Conservation (phyloP, 352 stramenopile species). For the Thalassiosira ordinaria region DNA sequence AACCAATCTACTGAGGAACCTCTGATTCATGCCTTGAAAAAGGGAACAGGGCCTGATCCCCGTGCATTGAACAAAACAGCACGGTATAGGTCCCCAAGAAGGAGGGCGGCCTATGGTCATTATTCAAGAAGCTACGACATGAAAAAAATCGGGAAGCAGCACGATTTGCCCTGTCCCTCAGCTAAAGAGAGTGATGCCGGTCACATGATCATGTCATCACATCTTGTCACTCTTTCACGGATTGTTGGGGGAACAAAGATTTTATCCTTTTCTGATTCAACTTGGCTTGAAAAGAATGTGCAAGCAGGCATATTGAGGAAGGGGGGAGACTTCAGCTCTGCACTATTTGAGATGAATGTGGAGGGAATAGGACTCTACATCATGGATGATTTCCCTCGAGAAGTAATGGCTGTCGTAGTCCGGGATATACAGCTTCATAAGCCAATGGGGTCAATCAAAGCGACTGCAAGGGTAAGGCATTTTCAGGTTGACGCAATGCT, state of each 20-base stretch:
- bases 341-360: constrained; percentile 52
- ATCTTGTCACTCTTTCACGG: constrained; percentile 30
- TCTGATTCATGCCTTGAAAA: background rate
- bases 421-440: constrained; percentile 65
- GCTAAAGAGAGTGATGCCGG: constrained; percentile 2
- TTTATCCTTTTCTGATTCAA: constrained; percentile 66
- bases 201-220: background rate
- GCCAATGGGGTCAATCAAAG: constrained; percentile 53
- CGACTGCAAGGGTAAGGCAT: constrained; percentile 37
- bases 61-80: constrained; percentile 1
- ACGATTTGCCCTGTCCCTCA: constrained; percentile 42
- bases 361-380: constrained; percentile 62
- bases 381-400: constrained; percentile 64
- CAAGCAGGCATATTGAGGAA: constrained; percentile 53
- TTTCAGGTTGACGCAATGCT: constrained; percentile 62
- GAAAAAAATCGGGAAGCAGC: constrained; percentile 43
- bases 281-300: constrained; percentile 51
- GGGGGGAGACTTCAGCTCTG: constrained; percentile 57
- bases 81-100: constrained; percentile 1
- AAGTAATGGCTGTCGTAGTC: constrained; percentile 60
- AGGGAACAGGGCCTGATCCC: background rate
- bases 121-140: constrained; percentile 41
- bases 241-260: constrained; percentile 65
- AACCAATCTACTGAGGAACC: background rate
- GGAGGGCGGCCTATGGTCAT: background rate